Base-by-base conservation (phyloP, 768 basidiomycete genomes). In the Leccinum ochraceum region DNA sequence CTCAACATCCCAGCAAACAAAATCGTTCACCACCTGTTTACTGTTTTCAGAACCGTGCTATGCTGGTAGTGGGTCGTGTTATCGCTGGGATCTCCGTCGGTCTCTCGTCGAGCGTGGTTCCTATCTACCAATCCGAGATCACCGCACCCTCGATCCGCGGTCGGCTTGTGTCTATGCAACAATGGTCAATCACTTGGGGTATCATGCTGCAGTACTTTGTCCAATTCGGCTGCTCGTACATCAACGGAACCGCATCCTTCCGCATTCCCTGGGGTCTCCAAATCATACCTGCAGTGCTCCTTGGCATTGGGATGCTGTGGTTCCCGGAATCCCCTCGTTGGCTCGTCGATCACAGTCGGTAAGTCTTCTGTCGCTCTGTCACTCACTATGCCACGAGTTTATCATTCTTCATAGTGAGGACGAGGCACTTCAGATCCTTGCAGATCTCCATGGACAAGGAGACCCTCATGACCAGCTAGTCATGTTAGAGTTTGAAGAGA, bases 161-260 rank as follows among this genome's bases (percentile, higher is more conserved):
- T 34, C 85, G 88, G 28, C 80, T 90, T 61, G 88, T 91, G 32
- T 86, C 89, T 3, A 77, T 89, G 60, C 89, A 92, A 69, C 89
- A 92, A 79, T 90, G 88, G 84, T 83, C 87, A 3, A 89, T 89
- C 67, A 89, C 88, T 0, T 89, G 90, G 87, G 88, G 88, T 74
- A 89, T 89, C 68, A 77, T 88, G 64, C 73, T 91, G 49, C 89
- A 89, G 63, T 86, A 90, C 75, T 89, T 89, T 71, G 80, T 89
- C 63, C 84, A 89, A 65, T 89, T 89, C 61, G 88, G 88, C 9
- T 88, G 86, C 70, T 90, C 87, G 1, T 74, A 75, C 70, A 87
- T 90, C 70, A 74, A 86, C 20, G 86, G 88, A 34, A 78, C 71
- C 13, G 87, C 88, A 0, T 89, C 88, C 0, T 92, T 90, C 82